These are phyloP conservation scores for Neofusicoccum umdonicola DNA, from an alignment of 2,329 filamentous ascomycete genomes.

Conservation along the genomic window DNA sequence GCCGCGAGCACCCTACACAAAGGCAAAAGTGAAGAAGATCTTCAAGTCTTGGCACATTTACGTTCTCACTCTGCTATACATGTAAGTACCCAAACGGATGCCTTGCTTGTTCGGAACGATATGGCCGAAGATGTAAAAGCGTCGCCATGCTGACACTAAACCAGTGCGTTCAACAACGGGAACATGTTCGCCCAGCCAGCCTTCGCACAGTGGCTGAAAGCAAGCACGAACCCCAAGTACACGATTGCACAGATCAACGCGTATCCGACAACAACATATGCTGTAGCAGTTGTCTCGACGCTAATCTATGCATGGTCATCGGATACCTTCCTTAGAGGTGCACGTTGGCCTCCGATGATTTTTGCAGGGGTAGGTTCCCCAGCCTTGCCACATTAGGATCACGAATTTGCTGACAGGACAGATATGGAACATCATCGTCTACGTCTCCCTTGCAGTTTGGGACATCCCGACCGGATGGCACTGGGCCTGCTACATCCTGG, in stretches of 20 bases:
- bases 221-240: slow-evolving; percentile 40
- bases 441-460: slow-evolving; percentile 48
- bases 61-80: slow-evolving; percentile 56
- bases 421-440: slow-evolving; percentile 35
- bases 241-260: slow-evolving; percentile 56
- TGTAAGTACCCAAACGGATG: slow-evolving; percentile 34
- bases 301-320: slow-evolving; percentile 66
- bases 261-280: slow-evolving; percentile 50
- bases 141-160: not conserved
- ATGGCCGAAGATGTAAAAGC: too few relatives aligned
- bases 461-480: slow-evolving; percentile 55
- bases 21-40: slow-evolving; percentile 58
- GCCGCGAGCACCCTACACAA: slow-evolving; percentile 46
- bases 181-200: slow-evolving; percentile 50
- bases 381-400: too few relatives aligned
- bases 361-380: slow-evolving; percentile 47
- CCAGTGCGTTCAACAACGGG: slow-evolving; percentile 60
- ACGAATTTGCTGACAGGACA: not conserved
- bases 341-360: slow-evolving; percentile 63
- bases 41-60: slow-evolving; percentile 66
- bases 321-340: slow-evolving; percentile 58
- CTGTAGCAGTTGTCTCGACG: slow-evolving; percentile 58
- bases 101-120: too few relatives aligned
- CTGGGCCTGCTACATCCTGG: slow-evolving; percentile 62
- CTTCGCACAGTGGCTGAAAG: slow-evolving; percentile 51